Conservation (phyloP, 768 basidiomycete genomes). For the Phylloporus sp. region DNA sequence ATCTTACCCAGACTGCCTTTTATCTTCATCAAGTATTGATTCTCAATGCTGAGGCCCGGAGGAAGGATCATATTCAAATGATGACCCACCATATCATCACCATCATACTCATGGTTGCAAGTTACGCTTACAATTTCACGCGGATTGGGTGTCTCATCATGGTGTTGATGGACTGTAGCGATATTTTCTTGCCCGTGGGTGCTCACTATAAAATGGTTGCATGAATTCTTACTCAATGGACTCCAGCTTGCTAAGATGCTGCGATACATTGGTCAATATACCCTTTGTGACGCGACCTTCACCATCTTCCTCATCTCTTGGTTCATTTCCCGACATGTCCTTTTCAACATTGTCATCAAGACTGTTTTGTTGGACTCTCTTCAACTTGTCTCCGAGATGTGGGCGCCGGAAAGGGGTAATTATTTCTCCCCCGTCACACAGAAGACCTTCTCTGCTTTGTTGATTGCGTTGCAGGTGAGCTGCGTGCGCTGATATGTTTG, state of each 20-base stretch:
- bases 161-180: conserved; percentile 91
- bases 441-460: conserved; percentile 48
- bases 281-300: conserved; percentile 72
- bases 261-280: conserved; percentile 70
- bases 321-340: conserved; percentile 84
- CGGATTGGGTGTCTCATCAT: conserved; percentile 88
- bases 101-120: conserved; percentile 66
- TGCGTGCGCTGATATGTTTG: neutral
- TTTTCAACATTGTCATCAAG: conserved; percentile 70
- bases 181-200: conserved; percentile 88
- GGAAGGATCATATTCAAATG: conserved; percentile 96
- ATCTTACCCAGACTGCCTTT: conserved; percentile 80
- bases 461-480: conserved; percentile 60
- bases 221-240: conserved; percentile 3
- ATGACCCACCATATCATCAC: conserved; percentile 94
- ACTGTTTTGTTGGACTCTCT: conserved; percentile 54
- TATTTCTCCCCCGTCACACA: conserved; percentile 50
- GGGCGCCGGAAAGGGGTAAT: conserved; percentile 55
- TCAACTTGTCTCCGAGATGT: conserved; percentile 44
- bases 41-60: conserved; percentile 85
- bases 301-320: conserved; percentile 83
- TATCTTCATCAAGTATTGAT: conserved; percentile 91
- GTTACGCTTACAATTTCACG: conserved; percentile 82
- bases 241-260: conserved; percentile 88
- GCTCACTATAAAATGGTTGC: neutral